Evolutionary conservation across 176 grass and related monocot species (phyloP).

Genomic region (Rhynchospora tenuis): DNA sequence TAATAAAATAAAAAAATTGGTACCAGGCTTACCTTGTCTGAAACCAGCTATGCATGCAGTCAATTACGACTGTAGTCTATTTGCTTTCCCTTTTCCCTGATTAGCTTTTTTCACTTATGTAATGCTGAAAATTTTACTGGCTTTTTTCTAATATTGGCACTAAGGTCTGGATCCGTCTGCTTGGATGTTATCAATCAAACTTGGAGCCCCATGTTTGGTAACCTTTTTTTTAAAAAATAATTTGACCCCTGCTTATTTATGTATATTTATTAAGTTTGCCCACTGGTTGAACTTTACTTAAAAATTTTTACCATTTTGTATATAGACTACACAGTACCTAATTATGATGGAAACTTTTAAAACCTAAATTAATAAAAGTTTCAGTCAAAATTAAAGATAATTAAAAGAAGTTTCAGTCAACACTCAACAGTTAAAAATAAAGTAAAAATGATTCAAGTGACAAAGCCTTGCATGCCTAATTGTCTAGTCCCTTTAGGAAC

Average conservation of each 20-base stretch:
- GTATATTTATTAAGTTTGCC: not conserved
- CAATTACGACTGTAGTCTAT: not conserved
- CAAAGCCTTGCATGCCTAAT: not conserved
- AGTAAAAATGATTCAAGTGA: not conserved
- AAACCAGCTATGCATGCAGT: not conserved
- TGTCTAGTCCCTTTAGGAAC: not conserved
- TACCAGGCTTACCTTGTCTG: not conserved
- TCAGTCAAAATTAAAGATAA: no score
- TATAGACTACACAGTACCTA: not conserved
- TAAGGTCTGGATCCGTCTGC: conserved; percentile 44
- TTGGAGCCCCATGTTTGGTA: conserved; percentile 67
- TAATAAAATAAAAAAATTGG: no score
- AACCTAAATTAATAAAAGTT: no score
- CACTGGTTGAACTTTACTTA: not conserved
- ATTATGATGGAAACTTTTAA: not conserved
- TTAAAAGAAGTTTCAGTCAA: not conserved
- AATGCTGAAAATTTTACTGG: not conserved
- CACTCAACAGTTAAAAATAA: not conserved
- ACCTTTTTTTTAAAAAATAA: no score
- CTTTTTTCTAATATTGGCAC: not conserved
- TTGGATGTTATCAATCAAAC: conserved; percentile 62
- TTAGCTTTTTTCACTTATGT: not conserved
- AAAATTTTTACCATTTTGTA: not conserved
- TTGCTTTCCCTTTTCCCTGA: not conserved
- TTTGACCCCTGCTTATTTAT: not conserved